Conservation (phyloP, 441 rosid species). For the Codiaeum variegatum region DNA sequence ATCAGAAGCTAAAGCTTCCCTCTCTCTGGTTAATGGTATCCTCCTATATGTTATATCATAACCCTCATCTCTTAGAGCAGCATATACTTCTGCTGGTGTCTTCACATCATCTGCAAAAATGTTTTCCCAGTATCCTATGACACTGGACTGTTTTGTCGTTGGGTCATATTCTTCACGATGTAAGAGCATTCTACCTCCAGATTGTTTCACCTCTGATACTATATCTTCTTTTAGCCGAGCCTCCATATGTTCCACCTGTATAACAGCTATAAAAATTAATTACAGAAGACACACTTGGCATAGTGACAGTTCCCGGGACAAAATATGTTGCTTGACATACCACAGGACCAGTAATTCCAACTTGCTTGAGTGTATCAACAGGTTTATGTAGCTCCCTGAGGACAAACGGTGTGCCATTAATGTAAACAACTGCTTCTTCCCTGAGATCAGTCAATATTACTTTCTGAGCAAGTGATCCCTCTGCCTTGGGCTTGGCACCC, state of each 20-base stretch:
- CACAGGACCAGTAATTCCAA: conserved; percentile 87
- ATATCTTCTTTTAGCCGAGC: conserved; percentile 90
- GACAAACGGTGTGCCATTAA: conserved; percentile 90
- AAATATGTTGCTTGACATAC: conserved; percentile 38
- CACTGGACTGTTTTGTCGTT: conserved; percentile 67
- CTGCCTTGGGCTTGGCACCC: conserved; percentile 59
- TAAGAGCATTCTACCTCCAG: conserved; percentile 88
- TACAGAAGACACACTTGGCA: conserved; percentile 20
- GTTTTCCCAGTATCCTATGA: conserved; percentile 95
- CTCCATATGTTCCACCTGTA: conserved; percentile 91
- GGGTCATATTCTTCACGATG: conserved; percentile 92
- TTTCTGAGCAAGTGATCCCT: conserved; percentile 43
- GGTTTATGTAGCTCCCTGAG: conserved; percentile 93
- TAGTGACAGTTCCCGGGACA: not conserved
- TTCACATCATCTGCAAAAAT: conserved; percentile 77
- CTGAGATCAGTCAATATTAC: conserved; percentile 82
- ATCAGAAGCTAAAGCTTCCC: conserved; percentile 90
- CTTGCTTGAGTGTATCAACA: conserved; percentile 92
- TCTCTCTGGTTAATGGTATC: conserved; percentile 94
- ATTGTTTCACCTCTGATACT: conserved; percentile 60
- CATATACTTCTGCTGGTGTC: conserved; percentile 91
- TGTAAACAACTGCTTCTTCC: conserved; percentile 98
- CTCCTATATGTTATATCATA: conserved; percentile 69
- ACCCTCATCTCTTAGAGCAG: conserved; percentile 66
- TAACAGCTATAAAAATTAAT: conserved; percentile 17